These are phyloP conservation scores for Polytrichum commune DNA, from an alignment of 225 moss, liverwort and hornwort species.

Conservation along the genomic window DNA sequence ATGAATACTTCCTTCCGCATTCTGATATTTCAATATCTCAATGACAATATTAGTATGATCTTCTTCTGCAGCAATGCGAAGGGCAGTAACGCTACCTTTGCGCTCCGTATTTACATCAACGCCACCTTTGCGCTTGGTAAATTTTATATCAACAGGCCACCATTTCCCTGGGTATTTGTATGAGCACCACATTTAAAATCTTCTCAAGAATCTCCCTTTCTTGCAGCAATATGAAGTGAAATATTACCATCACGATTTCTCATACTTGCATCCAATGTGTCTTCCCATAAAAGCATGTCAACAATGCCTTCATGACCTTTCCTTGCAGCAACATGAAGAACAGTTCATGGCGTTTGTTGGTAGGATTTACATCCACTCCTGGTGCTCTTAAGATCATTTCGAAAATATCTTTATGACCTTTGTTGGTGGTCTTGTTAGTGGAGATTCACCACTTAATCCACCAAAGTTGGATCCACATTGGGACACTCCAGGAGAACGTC, in stretches of 20 bases:
- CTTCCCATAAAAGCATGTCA: neutral
- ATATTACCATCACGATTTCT: neutral
- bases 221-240: neutral
- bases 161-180: neutral
- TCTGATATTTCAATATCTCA: neutral
- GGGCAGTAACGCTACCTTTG: neutral
- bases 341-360: neutral
- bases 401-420: neutral
- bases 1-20: neutral
- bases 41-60: neutral
- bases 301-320: neutral
- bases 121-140: too few relatives aligned
- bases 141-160: neutral
- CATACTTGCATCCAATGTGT: neutral
- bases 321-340: neutral
- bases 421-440: neutral
- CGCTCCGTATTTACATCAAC: neutral
- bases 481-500: neutral
- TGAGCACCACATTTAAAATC: neutral
- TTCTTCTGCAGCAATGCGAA: neutral
- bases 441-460: neutral
- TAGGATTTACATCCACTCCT: neutral
- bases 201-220: neutral
- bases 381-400: neutral
- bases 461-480: neutral